A percentile compares a stretch with the other conserved stretches of the same genome.
Conservation (phyloP, 495 filamentous ascomycete species). For the Hyaloscypha variabilis region DNA sequence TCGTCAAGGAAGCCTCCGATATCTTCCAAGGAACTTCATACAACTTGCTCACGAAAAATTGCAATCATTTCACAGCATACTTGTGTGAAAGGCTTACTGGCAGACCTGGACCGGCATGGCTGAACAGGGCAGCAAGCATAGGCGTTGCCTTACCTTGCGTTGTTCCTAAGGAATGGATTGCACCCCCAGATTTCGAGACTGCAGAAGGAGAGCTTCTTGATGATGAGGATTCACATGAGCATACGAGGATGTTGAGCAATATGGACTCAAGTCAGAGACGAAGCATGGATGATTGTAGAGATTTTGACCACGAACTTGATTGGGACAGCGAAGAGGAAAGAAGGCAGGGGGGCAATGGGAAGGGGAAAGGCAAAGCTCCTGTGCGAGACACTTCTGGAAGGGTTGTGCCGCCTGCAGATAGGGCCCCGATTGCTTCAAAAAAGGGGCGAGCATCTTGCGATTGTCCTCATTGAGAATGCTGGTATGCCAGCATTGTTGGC, state of each 20-base stretch:
- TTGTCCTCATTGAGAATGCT: conserved; percentile 15
- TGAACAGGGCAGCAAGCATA: conserved; percentile 80
- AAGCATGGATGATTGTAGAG: conserved; percentile 25
- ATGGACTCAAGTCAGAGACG: conserved; percentile 31
- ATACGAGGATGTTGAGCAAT: conserved; percentile 53
- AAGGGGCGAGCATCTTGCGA: conserved; percentile 15
- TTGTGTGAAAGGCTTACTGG: conserved; percentile 68
- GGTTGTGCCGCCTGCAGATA: conserved; percentile 42
- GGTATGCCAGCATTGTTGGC: conserved; percentile 11
- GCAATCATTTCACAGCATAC: conserved; percentile 79
- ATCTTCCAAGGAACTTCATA: conserved; percentile 71
- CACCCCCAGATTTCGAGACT: conserved; percentile 71
- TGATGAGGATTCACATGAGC: conserved; percentile 53
- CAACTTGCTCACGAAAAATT: conserved; percentile 77
- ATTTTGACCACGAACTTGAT: conserved; percentile 19
- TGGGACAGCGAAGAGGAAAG: conserved; percentile 36
- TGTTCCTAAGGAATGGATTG: conserved; percentile 78
- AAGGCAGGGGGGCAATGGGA: conserved; percentile 36
- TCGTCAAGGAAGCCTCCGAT: conserved; percentile 64
- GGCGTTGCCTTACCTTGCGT: conserved; percentile 77
- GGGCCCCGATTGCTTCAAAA: conserved; percentile 34
- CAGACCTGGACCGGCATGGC: conserved; percentile 64
- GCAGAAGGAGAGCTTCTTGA: conserved; percentile 70
- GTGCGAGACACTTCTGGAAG: conserved; percentile 42
- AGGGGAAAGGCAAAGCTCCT: conserved; percentile 45